phyloP scores from a whole-genome alignment of 2,329 filamentous ascomycete species.

The Phialophora expanda region DNA sequence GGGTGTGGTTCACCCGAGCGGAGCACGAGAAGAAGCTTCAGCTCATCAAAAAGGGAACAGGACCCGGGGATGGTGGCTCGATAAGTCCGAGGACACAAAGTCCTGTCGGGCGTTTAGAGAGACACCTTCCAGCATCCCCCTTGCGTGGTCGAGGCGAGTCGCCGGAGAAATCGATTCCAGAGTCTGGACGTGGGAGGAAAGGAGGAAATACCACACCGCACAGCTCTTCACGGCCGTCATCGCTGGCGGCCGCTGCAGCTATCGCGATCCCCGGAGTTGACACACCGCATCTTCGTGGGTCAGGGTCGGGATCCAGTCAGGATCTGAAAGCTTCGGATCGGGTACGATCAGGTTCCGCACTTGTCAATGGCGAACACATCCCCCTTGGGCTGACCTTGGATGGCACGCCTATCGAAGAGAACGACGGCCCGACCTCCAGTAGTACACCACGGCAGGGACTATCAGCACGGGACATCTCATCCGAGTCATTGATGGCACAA shows the following conservation, averaged over 20 bases:
- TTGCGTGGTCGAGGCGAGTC: conserved; percentile 27
- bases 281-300: background rate
- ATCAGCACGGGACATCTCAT: conserved; percentile 12
- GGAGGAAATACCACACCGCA: conserved; percentile 21
- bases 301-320: conserved; percentile 15
- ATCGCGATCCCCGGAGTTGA: conserved; percentile 19
- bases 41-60: conserved; percentile 48
- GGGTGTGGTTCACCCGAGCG: conserved; percentile 72
- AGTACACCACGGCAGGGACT: conserved; percentile 23
- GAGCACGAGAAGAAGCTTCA: conserved; percentile 63
- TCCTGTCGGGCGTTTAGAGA: conserved; percentile 28
- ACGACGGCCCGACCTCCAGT: conserved; percentile 12
- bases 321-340: conserved; percentile 8
- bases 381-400: conserved; percentile 9
- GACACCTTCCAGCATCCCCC: conserved; percentile 33
- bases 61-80: conserved; percentile 33
- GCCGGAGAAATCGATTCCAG: conserved; percentile 7
- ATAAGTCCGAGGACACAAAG: conserved; percentile 39
- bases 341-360: conserved; percentile 6
- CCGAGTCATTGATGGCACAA: conserved; percentile 24
- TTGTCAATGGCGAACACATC: conserved; percentile 26
- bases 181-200: conserved; percentile 16
- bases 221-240: conserved; percentile 22
- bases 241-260: conserved; percentile 24
- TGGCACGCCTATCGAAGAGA: conserved; percentile 13